Evolutionary conservation across 1,284 basidiomycete genomes (phyloP), one percentile per base, ranked within the genome.

Genomic region (Ceratobasidium theobromae): DNA sequence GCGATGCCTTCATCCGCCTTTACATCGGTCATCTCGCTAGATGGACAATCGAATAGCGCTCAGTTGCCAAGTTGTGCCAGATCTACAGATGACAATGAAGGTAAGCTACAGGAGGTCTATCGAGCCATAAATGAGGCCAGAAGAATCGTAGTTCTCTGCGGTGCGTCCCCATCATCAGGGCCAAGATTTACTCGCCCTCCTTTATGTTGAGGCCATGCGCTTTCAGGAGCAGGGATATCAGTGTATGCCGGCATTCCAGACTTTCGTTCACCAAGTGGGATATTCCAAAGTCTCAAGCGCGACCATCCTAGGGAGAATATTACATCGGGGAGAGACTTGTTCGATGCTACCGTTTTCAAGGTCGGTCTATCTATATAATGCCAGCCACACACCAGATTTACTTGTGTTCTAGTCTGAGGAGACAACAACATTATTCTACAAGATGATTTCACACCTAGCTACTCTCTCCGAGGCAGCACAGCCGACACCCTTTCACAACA

Each of bases 221-320:
- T 70, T 52, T 41, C 69, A 92, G 93, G 93, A 68, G 95, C 95
- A 57, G 95, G 95, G 32, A 92, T 97, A 69, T 95, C 92, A 54
- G 93, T 95, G 1, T 84, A 87, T 41, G 91, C 92, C 60, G 89
- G 91, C 51, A 97, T 98, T 51, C 94, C 95, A 32, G 95, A 97
- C 78, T 98, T 98, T 76, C 81, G 95, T 70, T 94, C 91, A 1
- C 77, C 88, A 3, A 84, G 86, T 46, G 94, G 94, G 21, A 79
- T 97, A 27, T 96, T 96, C 75, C 85, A 87, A 71, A 82, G 84
- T 51, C 76, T 81, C 62, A 93, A 91, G 76, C 83, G 86, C 73
- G 88, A 90, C 72, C 87, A 93, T 75, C 88, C 89, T 0, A 83
- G 83, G 68, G 87, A 88, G 68, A 78, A 79, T 23, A 78, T 92